Percentiles rank a stretch among this genome's conserved stretches.
Evolutionary conservation across 129 eudicot species (phyloP).

Genomic region (Tagetes patula): DNA sequence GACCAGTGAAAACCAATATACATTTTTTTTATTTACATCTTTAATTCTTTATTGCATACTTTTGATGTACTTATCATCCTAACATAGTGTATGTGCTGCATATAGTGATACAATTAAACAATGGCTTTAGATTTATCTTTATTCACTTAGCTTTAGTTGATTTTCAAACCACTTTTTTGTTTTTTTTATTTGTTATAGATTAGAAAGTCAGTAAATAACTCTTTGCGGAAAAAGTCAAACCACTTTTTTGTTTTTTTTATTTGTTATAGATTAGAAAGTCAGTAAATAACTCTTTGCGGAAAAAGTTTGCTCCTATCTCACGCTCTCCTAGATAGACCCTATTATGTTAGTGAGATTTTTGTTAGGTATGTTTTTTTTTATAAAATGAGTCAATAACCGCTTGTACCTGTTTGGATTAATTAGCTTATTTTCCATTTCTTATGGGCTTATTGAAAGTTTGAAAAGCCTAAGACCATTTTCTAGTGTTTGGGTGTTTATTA

Average conservation of each 20-base stretch:
- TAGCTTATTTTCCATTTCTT: neutral
- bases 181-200: neutral
- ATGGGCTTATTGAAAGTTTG: neutral
- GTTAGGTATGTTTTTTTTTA: no score
- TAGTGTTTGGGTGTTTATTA: no score
- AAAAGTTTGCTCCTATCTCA: no score
- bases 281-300: neutral
- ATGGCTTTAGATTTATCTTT: neutral
- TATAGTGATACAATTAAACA: conserved; percentile 7
- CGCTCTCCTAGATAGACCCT: no score
- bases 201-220: neutral
- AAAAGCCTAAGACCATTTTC: neutral
- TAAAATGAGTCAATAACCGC: no score
- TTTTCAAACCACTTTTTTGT: conserved; percentile 1
- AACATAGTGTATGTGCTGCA: neutral
- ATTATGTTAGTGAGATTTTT: no score
- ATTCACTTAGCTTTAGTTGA: neutral
- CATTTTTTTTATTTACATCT: no score
- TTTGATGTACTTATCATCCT: conserved; percentile 1
- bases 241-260: neutral
- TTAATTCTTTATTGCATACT: neutral
- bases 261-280: neutral
- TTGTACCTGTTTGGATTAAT: neutral
- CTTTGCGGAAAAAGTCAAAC: neutral
- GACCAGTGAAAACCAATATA: no score